These are phyloP conservation scores for Xerocomus spinulosus DNA, from an alignment of 768 basidiomycete species.

Conservation along the genomic window DNA sequence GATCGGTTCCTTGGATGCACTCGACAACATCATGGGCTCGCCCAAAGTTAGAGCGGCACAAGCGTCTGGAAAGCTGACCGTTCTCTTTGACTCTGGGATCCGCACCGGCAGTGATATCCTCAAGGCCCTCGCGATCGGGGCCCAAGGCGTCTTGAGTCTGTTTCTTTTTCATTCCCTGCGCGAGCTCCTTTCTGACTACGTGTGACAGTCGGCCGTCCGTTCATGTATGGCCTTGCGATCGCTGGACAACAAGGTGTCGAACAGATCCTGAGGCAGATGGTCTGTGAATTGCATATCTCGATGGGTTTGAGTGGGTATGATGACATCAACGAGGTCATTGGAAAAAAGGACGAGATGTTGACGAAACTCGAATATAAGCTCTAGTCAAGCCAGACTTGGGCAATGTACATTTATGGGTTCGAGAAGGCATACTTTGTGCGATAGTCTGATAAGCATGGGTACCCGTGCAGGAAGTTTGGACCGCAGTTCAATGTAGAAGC, in stretches of 20 bases:
- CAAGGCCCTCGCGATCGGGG: constrained; percentile 82
- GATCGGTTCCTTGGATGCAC: constrained; percentile 67
- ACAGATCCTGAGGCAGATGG: constrained; percentile 60
- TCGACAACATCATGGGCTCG: constrained; percentile 66
- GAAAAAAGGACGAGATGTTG: constrained; percentile 38
- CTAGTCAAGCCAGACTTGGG: too few relatives aligned
- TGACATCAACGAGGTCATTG: constrained; percentile 57
- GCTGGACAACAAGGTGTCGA: constrained; percentile 73
- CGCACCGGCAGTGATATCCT: constrained; percentile 80
- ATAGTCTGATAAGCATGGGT: too few relatives aligned
- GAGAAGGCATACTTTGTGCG: too few relatives aligned
- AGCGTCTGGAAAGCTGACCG: constrained; percentile 53
- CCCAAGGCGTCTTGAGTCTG: constrained; percentile 73
- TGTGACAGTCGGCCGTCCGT: constrained; percentile 62
- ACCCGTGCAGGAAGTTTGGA: too few relatives aligned
- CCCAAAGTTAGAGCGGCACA: constrained; percentile 55
- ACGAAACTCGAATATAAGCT: constrained; percentile 17
- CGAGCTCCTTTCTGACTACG: not conserved
- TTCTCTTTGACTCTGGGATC: constrained; percentile 71
- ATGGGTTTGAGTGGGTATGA: constrained; percentile 60
- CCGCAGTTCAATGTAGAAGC: too few relatives aligned
- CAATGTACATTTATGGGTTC: too few relatives aligned
- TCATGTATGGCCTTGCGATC: constrained; percentile 66
- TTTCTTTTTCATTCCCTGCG: constrained; percentile 7
- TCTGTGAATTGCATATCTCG: constrained; percentile 65